Evolutionary conservation across 129 eudicot genomes (phyloP), one percentile per base, ranked within the genome.

Genomic region (Artemisia annua): DNA sequence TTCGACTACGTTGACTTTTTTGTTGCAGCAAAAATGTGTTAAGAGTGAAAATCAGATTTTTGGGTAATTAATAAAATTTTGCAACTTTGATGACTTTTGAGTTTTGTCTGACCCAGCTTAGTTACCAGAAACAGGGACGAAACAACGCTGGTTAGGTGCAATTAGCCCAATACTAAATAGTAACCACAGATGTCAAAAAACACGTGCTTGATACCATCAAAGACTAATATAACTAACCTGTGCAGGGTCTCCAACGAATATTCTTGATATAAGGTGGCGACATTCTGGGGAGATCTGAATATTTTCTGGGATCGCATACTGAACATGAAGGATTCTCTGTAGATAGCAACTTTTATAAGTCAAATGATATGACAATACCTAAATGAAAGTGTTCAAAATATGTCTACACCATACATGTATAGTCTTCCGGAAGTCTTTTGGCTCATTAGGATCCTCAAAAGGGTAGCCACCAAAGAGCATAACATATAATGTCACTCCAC

Each of bases 391-490:
- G 43, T 26, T 55, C 64, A 16, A 46, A 0, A 74, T 0, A 67
- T 6, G 70, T 22, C 7, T 2, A 85, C n/a, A n/a, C 28, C 51
- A 55, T 79, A 89, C 96, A 73, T 86, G 83, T 69, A 92, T 92
- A 48, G 96, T 92, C 90, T 85, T 92, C 48, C 96, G 87, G 66
- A 87, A 85, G 75, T 92, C 98, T 84, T 83, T 92, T 49, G 98
- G 98, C 74, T 92, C 90, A 14, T 82, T 83, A 35, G 98, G 98
- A 75, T 92, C 98, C 78, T 92, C 98, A 66, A 92, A 92, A 49
- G 98, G 98, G 87, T 92, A 92, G 63, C 84, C 87, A 79, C 98
- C 98, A 70, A 92, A 86, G 76, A 92, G 87, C 98, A 92, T 92
- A 26, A 92, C 98, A 55, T 92, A 92, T 74, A 92, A 76, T 14